Evolutionary conservation across 371 early-diverging fungal genomes (phyloP), one percentile per base, ranked within the genome.

Genomic region (Mucor mucedo): DNA sequence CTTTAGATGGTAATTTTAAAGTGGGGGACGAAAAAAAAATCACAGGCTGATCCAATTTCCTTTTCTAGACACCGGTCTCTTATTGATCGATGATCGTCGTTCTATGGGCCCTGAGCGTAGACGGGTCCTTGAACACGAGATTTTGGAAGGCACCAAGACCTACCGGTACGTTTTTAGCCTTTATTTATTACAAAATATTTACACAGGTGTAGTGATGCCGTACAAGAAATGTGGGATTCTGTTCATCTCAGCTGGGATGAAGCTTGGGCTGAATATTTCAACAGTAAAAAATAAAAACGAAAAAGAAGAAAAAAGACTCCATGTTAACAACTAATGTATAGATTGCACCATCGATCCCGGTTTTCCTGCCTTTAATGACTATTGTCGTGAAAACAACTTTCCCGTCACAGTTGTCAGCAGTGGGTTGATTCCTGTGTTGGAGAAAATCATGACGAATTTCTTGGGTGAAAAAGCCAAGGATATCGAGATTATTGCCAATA

Each of bases 181-280:
- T 11, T n/a, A 13, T 50, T 50, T 50, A 27, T 7, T 27, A 40
- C 14, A 28, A 38, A 39, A 40, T 55, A 3, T 39, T 39, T 13
- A n/a, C 21, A 21, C 21, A 21, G 21, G 21, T 21, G 21, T 44
- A 81, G 82, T 38, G 75, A 76, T 41, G 82, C 77, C 42, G 58
- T 78, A 42, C 70, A 76, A 33, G 79, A 76, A 60, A 84, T 86
- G 86, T 87, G 87, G 87, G 73, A 75, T 35, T 66, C 77, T 32
- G 89, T 89, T n/a, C 76, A 78, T 52, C 62, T 87, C 32, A 69
- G 78, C 30, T 87, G 82, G 82, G 84, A 85, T 2, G 84, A 87
- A 62, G 89, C 89, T 0, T 73, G 86, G 69, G 30, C 65, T 16
- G 80, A 80, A n/a, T 72, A 84, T 50, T 64, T 89, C 32, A 70